Evolutionary conservation across 225 moss, liverwort and hornwort species (phyloP).

Genomic region (Takakia lepidozioides): DNA sequence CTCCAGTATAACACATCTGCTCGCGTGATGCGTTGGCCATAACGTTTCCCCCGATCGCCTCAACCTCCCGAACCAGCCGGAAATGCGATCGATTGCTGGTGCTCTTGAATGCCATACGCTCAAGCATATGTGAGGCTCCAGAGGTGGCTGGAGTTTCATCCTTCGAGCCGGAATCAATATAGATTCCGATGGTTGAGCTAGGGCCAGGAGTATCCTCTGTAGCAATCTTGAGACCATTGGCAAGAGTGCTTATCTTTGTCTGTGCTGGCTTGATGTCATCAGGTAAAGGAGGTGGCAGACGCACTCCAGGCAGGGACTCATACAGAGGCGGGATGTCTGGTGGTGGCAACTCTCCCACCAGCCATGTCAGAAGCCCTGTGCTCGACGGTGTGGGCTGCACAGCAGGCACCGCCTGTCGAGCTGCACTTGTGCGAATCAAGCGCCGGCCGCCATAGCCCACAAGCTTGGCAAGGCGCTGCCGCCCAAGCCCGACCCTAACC

Average conservation of each 20-base stretch:
- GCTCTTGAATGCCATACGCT: constrained; percentile 95
- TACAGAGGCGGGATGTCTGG: constrained; percentile 49
- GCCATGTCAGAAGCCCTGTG: constrained; percentile 69
- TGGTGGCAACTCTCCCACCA: constrained; percentile 39
- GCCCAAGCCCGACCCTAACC: too few relatives aligned
- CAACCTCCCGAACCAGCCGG: constrained; percentile 84
- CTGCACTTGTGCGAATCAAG: constrained; percentile 50
- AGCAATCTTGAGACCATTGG: constrained; percentile 76
- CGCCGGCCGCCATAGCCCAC: constrained; percentile 21
- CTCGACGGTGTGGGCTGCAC: constrained; percentile 28
- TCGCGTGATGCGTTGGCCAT: constrained; percentile 75
- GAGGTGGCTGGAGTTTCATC: constrained; percentile 58
- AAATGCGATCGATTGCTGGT: constrained; percentile 82
- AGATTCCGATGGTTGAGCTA: constrained; percentile 62
- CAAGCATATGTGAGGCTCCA: constrained; percentile 79
- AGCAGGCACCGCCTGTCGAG: constrained; percentile 28
- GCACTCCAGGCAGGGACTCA: constrained; percentile 61
- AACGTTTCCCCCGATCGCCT: constrained; percentile 88
- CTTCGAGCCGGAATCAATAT: constrained; percentile 71
- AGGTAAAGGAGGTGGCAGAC: constrained; percentile 44
- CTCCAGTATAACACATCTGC: constrained; percentile 91
- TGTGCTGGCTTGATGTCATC: constrained; percentile 32
- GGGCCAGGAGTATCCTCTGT: constrained; percentile 66
- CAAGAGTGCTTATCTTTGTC: constrained; percentile 61
- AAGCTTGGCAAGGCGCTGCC: constrained; percentile 43